Conservation (phyloP, 164 flowering plant species). For the Liriodendron chinense region DNA sequence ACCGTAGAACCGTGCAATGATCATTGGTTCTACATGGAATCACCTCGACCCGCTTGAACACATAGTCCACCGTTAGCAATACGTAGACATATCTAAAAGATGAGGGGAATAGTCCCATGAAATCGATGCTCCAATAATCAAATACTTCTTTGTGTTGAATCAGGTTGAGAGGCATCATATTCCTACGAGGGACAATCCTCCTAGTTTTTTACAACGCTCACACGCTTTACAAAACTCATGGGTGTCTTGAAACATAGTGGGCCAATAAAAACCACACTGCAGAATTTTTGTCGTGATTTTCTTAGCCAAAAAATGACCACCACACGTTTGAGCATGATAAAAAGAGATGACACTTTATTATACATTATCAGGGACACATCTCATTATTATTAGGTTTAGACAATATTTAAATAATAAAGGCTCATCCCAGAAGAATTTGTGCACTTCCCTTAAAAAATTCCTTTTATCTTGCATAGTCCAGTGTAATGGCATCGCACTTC, state of each 20-base stretch:
- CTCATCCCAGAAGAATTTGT: not conserved
- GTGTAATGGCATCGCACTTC: not conserved
- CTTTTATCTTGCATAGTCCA: not conserved
- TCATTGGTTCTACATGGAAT: too few species aligned
- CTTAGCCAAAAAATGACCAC: not conserved
- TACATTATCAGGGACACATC: not conserved
- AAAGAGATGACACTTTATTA: not conserved
- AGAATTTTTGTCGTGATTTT: too few species aligned
- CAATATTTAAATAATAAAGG: not conserved
- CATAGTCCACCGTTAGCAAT: too few species aligned
- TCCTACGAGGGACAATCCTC: not conserved
- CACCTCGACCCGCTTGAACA: too few species aligned
- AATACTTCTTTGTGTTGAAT: too few species aligned
- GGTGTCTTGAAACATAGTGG: not conserved
- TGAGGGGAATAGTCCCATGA: too few species aligned
- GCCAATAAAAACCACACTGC: too few species aligned
- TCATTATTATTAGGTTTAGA: not conserved
- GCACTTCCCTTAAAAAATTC: not conserved
- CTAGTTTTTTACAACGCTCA: not conserved
- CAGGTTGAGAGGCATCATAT: too few species aligned
- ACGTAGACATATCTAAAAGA: too few species aligned
- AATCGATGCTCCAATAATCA: too few species aligned
- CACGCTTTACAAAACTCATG: not conserved
- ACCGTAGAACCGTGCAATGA: too few species aligned
- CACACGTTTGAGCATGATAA: not conserved